These are phyloP conservation scores for Penicillium sp. DNA, from an alignment of 2,329 filamentous ascomycete genomes.

Conservation along the genomic window DNA sequence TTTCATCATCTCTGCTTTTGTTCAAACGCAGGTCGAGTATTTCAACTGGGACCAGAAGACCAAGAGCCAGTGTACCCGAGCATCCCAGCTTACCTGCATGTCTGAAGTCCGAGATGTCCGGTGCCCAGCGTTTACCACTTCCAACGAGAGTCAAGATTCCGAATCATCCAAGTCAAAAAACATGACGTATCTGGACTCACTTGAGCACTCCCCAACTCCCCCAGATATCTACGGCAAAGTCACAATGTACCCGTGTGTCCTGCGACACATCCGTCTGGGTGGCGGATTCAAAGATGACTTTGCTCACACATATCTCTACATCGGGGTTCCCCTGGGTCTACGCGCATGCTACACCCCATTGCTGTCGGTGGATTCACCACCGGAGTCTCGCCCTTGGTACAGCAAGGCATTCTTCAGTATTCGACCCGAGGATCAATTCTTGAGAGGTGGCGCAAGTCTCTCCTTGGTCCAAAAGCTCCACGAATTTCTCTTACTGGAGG, in stretches of 20 bases:
- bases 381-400: neutral
- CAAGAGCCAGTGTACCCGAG: neutral
- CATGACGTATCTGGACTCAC: neutral
- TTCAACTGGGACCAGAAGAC: neutral
- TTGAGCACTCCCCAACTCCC: neutral
- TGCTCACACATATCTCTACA: neutral
- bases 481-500: neutral
- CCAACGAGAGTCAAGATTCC: neutral
- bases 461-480: neutral
- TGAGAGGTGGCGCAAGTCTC: neutral
- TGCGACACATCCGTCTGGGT: neutral
- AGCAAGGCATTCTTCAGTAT: neutral
- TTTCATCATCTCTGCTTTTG: neutral
- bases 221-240: neutral
- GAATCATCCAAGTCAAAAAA: neutral
- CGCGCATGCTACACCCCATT: neutral
- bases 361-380: neutral
- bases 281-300: conserved; percentile 1
- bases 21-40: neutral
- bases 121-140: neutral
- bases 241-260: neutral
- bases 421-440: neutral
- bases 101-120: neutral
- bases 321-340: neutral
- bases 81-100: neutral